Evolutionary conservation across 2,329 filamentous ascomycete genomes (phyloP), one percentile per base, ranked within the genome.

Genomic region (Sphaceloma murrayae): DNA sequence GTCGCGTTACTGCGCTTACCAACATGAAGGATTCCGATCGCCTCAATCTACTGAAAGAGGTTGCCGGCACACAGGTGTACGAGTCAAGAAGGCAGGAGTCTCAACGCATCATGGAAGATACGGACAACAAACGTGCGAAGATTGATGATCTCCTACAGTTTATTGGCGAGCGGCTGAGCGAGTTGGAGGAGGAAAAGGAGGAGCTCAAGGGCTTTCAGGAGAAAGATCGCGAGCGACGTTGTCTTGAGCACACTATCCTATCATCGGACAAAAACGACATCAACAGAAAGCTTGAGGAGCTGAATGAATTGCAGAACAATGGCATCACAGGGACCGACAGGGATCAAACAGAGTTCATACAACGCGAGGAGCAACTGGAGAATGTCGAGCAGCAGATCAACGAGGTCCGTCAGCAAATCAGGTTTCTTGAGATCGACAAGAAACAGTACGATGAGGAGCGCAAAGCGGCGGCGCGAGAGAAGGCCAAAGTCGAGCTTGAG

Each of bases 11-110:
- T 0, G 82, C 86, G 17, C 72, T 98, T 58, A 98, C 91, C 33
- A 98, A 96, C 62, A 98, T 98, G 91, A 95, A 95, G 64, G 91
- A 98, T 62, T 79, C 80, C 1, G 88, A 95, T 61, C 78, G 91
- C 43, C 67, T 98, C 50, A 88, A 83, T 53, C 69, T 98, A 48
- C 67, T 98, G 49, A 98, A 98, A 64, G 91, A 96, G 59, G 91
- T 98, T n/a, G 91, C 91, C 1, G 91, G 91, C 50, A 98, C 91
- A 5, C 87, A 95, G 57, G 87, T 95, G 33, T 98, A 98, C 65
- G 91, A 98, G 65, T 82, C 85, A 43, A 82, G 89, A 46, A 79
- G 93, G 49, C 75, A 85, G 19, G 89, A 98, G 62, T 94, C 86
- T 34, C 68, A 94, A 53, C 95, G 94, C 67, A 94, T 98, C 56